Percentiles rank a stretch among this genome's conserved stretches.
Conservation (phyloP, 208 protist species). For the Wallacemonas collosoma region DNA sequence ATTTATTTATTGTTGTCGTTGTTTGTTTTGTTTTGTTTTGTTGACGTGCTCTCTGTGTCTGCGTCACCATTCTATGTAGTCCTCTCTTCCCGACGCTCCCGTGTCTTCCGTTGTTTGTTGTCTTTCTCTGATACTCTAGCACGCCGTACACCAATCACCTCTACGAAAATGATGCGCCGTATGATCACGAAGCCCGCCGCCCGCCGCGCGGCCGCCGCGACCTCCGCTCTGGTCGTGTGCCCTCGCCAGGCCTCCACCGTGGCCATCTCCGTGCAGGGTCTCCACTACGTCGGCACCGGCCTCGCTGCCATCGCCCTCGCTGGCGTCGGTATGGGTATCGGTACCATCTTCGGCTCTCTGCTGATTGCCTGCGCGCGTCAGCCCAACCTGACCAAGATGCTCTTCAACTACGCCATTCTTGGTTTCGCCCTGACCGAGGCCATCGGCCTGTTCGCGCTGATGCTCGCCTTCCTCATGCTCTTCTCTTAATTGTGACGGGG, state of each 20-base stretch:
- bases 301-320: slow-evolving; percentile 76
- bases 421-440: slow-evolving; percentile 87
- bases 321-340: slow-evolving; percentile 71
- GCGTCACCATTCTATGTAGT: too few relatives aligned
- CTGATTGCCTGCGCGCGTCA: slow-evolving; percentile 74
- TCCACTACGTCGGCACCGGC: slow-evolving; percentile 80
- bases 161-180: slow-evolving; percentile 50
- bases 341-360: slow-evolving; percentile 69
- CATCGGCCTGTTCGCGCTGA: slow-evolving; percentile 84
- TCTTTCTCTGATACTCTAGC: slow-evolving; percentile 30
- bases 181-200: slow-evolving; percentile 34
- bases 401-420: slow-evolving; percentile 85
- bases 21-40: too few relatives aligned
- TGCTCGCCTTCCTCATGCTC: slow-evolving; percentile 89
- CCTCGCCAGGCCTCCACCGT: slow-evolving; percentile 60
- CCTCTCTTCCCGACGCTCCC: too few relatives aligned
- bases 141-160: slow-evolving; percentile 4
- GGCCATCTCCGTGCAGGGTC: slow-evolving; percentile 71
- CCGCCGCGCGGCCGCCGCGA: slow-evolving; percentile 27
- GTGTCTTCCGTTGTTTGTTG: too few relatives aligned
- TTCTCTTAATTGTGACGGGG: slow-evolving; percentile 56
- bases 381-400: slow-evolving; percentile 80
- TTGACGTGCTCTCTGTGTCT: too few relatives aligned
- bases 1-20: too few relatives aligned
- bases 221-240: slow-evolving; percentile 36